Evolutionary conservation across 306 rosid genomes (phyloP), one percentile per base, ranked within the genome.

Genomic region (Potentilla sterilis): DNA sequence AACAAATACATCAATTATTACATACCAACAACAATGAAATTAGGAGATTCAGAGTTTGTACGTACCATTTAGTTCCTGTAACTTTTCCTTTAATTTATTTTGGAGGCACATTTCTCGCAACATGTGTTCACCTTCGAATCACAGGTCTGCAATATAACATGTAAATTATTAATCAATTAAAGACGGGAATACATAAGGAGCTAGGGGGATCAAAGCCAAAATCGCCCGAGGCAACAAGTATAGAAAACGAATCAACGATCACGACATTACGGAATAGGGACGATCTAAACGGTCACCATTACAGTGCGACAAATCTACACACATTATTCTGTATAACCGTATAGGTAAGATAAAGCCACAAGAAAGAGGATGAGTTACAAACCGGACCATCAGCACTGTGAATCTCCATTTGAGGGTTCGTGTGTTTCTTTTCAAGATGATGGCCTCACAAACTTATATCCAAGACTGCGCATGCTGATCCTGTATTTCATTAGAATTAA

Each of bases 361-460:
- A 9, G 34, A 51, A 9, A 1, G 34, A 9, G 22, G 40, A 24
- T 46, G 49, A 51, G 44, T 21, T 40, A 72, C 76, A 37, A 19
- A 72, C 76, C 15, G 51, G 76, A 54, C 76, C 66, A 72, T 38
- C 38, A 55, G 48, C 51, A 38, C 19, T 59, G 76, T 72, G 76
- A 14, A 19, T 72, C 65, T 72, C 66, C 76, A 72, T 72, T 16
- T 49, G 21, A 49, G 55, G 55, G 55, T 5, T 15, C n/a, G 8
- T 49, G 55, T 49, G 55, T 49, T 16, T 49, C 2, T 49, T 49
- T 49, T 4, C 0, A 15, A 7, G 24, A 52, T 52, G 24, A 52
- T n/a, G n/a, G 35, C 34, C 6, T n/a, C 63, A 57, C 22, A 37
- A 37, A 37, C 2, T 4, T 37, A 37, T 37, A 37, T 2, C 38